phyloP scores from a whole-genome alignment of 2,329 filamentous ascomycete genomes.

The Xylaria sp. region DNA sequence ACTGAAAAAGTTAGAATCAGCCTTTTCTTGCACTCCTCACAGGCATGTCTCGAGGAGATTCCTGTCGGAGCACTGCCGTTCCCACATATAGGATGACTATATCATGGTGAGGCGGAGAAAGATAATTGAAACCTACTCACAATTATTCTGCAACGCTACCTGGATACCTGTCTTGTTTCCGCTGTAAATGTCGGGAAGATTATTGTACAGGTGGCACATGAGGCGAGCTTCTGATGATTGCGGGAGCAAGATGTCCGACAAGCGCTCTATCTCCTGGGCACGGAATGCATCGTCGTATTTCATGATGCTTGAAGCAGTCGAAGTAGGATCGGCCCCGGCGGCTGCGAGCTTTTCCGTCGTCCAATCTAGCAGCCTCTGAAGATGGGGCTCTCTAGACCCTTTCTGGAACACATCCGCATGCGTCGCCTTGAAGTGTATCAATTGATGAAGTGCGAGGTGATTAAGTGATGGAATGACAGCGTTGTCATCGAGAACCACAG shows the following conservation, averaged over 20 bases:
- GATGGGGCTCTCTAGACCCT: constrained; percentile 9
- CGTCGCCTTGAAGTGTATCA: constrained; percentile 26
- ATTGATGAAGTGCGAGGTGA: constrained; percentile 21
- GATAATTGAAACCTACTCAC: not conserved
- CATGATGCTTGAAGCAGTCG: not conserved
- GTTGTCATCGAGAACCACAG: constrained; percentile 9
- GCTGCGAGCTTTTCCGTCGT: constrained; percentile 9
- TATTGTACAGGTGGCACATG: constrained; percentile 23
- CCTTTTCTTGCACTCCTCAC: not conserved
- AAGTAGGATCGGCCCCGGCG: not conserved
- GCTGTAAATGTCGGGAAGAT: constrained; percentile 15
- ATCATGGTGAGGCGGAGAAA: not conserved
- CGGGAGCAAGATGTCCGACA: constrained; percentile 1
- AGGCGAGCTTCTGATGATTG: constrained; percentile 23
- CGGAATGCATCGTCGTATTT: constrained; percentile 2
- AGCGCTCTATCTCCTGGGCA: constrained; percentile 19
- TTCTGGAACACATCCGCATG: constrained; percentile 5
- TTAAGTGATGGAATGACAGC: constrained; percentile 24
- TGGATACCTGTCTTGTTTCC: constrained; percentile 19
- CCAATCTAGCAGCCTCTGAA: constrained; percentile 24
- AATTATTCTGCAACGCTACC: constrained; percentile 20
- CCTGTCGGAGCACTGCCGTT: too few species aligned
- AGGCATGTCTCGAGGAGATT: too few species aligned
- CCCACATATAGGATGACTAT: too few species aligned
- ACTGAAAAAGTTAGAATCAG: not conserved